These are phyloP conservation scores for Mycena metata DNA, from an alignment of 768 basidiomycete genomes.

Conservation along the genomic window DNA sequence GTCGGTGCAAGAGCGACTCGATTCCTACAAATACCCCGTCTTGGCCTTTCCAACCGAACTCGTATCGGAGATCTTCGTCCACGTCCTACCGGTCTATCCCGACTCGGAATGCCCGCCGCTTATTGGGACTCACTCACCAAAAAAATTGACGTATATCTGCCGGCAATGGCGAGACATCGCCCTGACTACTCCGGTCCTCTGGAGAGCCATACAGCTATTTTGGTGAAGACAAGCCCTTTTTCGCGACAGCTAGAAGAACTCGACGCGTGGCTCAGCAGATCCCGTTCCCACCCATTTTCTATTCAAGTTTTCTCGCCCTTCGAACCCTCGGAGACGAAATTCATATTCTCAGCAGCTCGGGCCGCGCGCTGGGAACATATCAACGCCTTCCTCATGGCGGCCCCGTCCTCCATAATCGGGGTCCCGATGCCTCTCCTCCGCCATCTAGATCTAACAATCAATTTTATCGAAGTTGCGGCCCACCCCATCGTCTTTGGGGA, in stretches of 20 bases:
- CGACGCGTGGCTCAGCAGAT: neutral
- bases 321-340: neutral
- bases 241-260: neutral
- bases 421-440: neutral
- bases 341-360: neutral
- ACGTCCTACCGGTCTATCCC: neutral
- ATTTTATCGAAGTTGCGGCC: no score
- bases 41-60: neutral
- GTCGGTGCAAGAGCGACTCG: neutral
- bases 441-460: neutral
- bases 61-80: neutral
- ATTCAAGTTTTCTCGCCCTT: neutral
- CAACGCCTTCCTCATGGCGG: neutral
- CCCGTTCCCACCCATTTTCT: neutral
- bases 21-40: neutral
- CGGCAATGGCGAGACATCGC: slow-evolving; percentile 3
- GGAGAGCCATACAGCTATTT: neutral
- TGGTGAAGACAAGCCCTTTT: neutral
- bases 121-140: neutral
- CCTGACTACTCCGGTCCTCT: neutral
- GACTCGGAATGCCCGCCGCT: neutral
- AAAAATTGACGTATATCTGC: neutral
- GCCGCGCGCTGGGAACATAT: neutral
- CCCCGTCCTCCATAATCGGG: neutral
- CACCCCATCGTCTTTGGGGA: neutral